A percentile compares a stretch with the other conserved stretches of the same genome.
phyloP scores from a whole-genome alignment of 108 stramenopile genomes.

The Fragilaria radians region DNA sequence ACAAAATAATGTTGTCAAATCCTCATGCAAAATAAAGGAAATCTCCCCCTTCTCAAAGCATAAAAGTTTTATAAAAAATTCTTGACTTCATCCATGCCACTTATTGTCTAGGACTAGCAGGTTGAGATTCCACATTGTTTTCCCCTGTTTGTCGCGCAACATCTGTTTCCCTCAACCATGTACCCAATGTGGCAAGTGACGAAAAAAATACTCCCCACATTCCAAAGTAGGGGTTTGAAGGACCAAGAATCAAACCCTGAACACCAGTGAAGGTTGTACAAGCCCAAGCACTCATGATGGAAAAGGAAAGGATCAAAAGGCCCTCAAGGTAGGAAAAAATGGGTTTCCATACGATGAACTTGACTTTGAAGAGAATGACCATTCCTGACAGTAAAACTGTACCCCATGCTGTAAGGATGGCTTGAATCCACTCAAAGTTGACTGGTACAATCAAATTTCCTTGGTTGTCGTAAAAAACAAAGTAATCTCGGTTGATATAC shows the following conservation, averaged over 20 bases:
- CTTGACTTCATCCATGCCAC: no score
- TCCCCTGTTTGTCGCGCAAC: not conserved
- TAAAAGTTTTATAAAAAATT: no score
- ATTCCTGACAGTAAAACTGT: constrained; percentile 18
- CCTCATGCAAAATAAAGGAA: no score
- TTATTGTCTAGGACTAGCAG: no score
- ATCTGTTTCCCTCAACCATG: constrained; percentile 44
- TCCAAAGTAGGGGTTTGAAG: constrained; percentile 29
- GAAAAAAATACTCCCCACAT: constrained; percentile 46
- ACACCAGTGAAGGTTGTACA: constrained; percentile 33
- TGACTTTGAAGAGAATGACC: constrained; percentile 24
- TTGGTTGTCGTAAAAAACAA: constrained; percentile 10
- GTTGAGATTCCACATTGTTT: no score
- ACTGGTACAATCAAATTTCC: constrained; percentile 10
- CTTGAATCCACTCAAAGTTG: constrained; percentile 21
- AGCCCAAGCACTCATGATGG: constrained; percentile 22
- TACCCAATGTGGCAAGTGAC: constrained; percentile 29
- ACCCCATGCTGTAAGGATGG: constrained; percentile 25
- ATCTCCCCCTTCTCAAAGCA: no score
- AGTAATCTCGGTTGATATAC: constrained; percentile 28
- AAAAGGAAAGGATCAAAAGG: constrained; percentile 13
- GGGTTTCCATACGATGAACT: constrained; percentile 7
- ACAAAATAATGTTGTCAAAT: no score
- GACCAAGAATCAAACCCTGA: constrained; percentile 37
- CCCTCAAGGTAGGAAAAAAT: constrained; percentile 17